Evolutionary conservation across 2,329 filamentous ascomycete species (phyloP).

Genomic region (Nemania abortiva): DNA sequence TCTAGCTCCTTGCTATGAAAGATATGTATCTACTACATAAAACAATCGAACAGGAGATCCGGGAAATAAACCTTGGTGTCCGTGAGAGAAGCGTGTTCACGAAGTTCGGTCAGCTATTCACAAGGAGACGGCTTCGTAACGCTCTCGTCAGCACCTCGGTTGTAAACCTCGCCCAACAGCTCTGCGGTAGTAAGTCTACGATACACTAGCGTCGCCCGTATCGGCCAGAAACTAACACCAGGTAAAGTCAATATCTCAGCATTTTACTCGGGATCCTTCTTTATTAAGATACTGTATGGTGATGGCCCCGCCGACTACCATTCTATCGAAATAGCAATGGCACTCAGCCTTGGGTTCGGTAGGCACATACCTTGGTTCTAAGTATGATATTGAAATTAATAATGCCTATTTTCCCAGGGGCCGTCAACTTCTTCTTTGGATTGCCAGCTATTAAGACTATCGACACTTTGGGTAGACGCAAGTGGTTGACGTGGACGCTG

Average conservation of each 20-base stretch:
- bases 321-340: slow-evolving; percentile 9
- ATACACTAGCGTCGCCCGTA: background rate
- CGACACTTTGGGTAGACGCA: slow-evolving; percentile 20
- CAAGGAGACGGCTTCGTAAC: slow-evolving; percentile 22
- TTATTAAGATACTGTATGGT: background rate
- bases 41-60: slow-evolving; percentile 15
- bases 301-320: background rate
- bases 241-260: slow-evolving; percentile 18
- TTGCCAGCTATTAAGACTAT: slow-evolving; percentile 23
- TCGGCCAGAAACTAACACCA: background rate
- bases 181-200: slow-evolving; percentile 21
- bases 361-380: background rate
- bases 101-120: slow-evolving; percentile 17
- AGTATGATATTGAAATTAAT: background rate
- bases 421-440: slow-evolving; percentile 26
- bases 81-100: background rate
- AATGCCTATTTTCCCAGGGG: background rate
- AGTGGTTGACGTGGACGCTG: slow-evolving; percentile 23
- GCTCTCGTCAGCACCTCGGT: slow-evolving; percentile 20
- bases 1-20: slow-evolving; percentile 24
- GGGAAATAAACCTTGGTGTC: background rate
- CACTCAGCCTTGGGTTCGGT: slow-evolving; percentile 20
- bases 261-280: slow-evolving; percentile 20
- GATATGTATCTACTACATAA: slow-evolving; percentile 21
- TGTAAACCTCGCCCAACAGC: slow-evolving; percentile 19